Percentiles rank a stretch among this genome's conserved stretches.
phyloP scores from a whole-genome alignment of 495 filamentous ascomycete genomes.

The Podospora anserina region DNA sequence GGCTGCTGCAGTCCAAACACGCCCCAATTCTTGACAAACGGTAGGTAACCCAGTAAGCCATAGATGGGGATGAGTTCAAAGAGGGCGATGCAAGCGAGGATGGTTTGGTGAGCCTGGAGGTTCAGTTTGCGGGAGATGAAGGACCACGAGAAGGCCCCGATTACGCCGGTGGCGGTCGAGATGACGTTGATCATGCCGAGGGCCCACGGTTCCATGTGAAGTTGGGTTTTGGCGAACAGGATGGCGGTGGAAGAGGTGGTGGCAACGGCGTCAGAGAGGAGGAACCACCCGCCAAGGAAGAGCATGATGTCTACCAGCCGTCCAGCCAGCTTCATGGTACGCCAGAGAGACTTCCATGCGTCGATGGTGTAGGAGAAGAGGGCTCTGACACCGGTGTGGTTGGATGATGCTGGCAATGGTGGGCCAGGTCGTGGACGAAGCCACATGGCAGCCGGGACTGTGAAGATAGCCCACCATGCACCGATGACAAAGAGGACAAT shows the following conservation, averaged over 20 bases:
- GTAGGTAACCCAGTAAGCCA: conserved; percentile 84
- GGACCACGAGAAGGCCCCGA: conserved; percentile 89
- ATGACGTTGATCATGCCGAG: conserved; percentile 94
- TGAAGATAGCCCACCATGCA: conserved; percentile 92
- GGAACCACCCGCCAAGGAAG: conserved; percentile 90
- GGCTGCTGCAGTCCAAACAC: conserved; percentile 82
- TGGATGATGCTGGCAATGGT: conserved; percentile 53
- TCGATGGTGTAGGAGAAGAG: conserved; percentile 65
- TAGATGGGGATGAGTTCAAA: conserved; percentile 94
- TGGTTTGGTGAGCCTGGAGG: conserved; percentile 76
- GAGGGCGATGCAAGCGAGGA: conserved; percentile 80
- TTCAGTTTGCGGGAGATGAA: conserved; percentile 62
- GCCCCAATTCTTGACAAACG: conserved; percentile 70
- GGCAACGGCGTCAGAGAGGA: conserved; percentile 89
- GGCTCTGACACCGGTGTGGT: conserved; percentile 29
- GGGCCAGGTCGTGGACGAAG: conserved; percentile 88
- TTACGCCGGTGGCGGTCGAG: conserved; percentile 73
- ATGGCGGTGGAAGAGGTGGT: conserved; percentile 94
- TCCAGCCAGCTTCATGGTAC: conserved; percentile 73
- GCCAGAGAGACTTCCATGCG: conserved; percentile 81
- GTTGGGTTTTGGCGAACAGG: conserved; percentile 89
- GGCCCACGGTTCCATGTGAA: conserved; percentile 82
- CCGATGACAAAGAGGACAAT: conserved; percentile 84
- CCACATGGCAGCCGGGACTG: conserved; percentile 85
- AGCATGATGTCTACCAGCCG: conserved; percentile 80